phyloP scores from a whole-genome alignment of 2,329 filamentous ascomycete genomes.

The Keithomyces neogunnii region DNA sequence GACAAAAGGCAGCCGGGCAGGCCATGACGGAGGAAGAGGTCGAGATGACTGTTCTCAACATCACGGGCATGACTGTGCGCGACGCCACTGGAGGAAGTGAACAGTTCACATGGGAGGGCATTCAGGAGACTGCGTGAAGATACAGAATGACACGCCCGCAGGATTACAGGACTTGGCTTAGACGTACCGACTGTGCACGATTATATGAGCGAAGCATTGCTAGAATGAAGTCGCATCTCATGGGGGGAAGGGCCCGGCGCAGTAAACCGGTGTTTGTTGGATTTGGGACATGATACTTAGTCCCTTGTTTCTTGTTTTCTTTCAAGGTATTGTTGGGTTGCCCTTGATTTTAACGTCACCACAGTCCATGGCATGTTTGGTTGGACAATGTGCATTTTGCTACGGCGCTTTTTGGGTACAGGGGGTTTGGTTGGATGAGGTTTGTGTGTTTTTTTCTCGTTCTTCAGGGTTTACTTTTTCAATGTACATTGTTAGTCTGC shows the following conservation, averaged over 20 bases:
- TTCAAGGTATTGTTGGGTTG: not conserved
- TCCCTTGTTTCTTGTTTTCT: no score
- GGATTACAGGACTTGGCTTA: not conserved
- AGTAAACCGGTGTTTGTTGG: slow-evolving; percentile 1
- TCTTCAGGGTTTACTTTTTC: not conserved
- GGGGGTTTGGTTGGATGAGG: not conserved
- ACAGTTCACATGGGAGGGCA: slow-evolving; percentile 33
- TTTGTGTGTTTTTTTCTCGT: not conserved
- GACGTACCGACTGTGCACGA: not conserved
- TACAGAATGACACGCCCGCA: not conserved
- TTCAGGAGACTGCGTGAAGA: slow-evolving; percentile 19
- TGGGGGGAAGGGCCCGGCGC: not conserved
- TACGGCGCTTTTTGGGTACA: not conserved
- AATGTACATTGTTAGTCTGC: not conserved
- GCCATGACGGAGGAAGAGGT: slow-evolving; percentile 55
- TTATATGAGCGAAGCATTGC: slow-evolving; percentile 1
- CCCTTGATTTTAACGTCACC: not conserved
- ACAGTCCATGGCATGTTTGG: not conserved
- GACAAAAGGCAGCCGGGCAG: slow-evolving; percentile 59
- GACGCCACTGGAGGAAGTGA: slow-evolving; percentile 30
- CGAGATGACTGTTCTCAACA: slow-evolving; percentile 54
- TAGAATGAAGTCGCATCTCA: not conserved
- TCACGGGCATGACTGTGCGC: slow-evolving; percentile 36
- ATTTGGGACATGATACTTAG: not conserved
- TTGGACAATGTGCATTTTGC: not conserved